Percentiles rank a stretch among this genome's conserved stretches.
Evolutionary conservation across 495 filamentous ascomycete genomes (phyloP).

Genomic region (Hypoxylon trugodes): DNA sequence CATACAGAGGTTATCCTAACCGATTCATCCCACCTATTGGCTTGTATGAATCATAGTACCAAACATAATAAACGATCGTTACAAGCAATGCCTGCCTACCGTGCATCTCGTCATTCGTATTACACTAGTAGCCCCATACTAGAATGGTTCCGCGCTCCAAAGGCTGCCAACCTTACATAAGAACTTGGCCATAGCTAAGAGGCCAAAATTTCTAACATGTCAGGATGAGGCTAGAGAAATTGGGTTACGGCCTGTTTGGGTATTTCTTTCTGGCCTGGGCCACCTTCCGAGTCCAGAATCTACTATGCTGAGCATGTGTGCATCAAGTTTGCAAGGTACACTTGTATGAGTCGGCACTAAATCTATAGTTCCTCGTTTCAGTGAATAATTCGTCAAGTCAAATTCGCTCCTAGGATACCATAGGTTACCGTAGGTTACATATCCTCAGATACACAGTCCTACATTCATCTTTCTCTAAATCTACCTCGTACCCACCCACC

Average conservation of each 20-base stretch:
- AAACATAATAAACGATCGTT: constrained; percentile 30
- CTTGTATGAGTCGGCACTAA: constrained; percentile 1
- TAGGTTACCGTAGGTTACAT: not conserved
- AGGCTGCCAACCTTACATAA: constrained; percentile 25
- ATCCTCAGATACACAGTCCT: too few relatives aligned
- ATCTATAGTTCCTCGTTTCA: not conserved
- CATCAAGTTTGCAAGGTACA: constrained; percentile 24
- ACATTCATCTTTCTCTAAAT: too few relatives aligned
- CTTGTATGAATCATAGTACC: constrained; percentile 24
- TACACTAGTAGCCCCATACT: constrained; percentile 18
- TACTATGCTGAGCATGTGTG: constrained; percentile 9
- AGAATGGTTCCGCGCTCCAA: constrained; percentile 9
- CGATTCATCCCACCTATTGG: constrained; percentile 27
- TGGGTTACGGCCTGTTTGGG: not conserved
- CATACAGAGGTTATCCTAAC: too few relatives aligned
- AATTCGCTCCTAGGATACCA: not conserved
- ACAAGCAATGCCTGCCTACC: constrained; percentile 37
- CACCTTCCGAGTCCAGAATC: constrained; percentile 13
- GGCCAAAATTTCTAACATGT: constrained; percentile 11
- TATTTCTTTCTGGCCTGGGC: constrained; percentile 15
- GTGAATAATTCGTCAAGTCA: constrained; percentile 5
- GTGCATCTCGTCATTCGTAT: constrained; percentile 9
- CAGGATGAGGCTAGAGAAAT: constrained; percentile 21
- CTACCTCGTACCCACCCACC: too few relatives aligned
- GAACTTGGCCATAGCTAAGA: constrained; percentile 18